Evolutionary conservation across 1,284 basidiomycete species (phyloP).

Genomic region (Sparassis latifolia): DNA sequence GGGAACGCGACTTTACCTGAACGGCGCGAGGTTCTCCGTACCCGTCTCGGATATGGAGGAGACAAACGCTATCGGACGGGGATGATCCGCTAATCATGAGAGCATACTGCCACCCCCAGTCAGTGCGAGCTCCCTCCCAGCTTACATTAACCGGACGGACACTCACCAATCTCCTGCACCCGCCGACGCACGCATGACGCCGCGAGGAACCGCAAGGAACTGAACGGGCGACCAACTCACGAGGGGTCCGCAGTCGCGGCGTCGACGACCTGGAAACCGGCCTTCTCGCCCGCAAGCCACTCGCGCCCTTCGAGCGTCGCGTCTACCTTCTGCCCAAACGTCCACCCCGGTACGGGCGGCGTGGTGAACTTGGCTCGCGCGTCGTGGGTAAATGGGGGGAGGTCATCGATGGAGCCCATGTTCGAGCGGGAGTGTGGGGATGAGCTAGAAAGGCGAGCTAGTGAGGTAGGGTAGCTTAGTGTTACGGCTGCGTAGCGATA

Average conservation of each 20-base stretch:
- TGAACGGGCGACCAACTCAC: slow-evolving; percentile 23
- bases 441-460: no score
- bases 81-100: slow-evolving; percentile 64
- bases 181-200: no score
- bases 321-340: slow-evolving; percentile 44
- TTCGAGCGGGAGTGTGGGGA: no score
- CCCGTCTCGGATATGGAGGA: slow-evolving; percentile 55
- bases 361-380: neutral
- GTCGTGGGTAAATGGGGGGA: no score
- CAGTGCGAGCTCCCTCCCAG: no score
- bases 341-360: slow-evolving; percentile 52
- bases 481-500: no score
- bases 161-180: slow-evolving; percentile 10
- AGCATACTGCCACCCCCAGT: slow-evolving; percentile 13
- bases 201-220: neutral
- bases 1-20: slow-evolving; percentile 30
- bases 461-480: no score
- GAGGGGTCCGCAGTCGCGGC: slow-evolving; percentile 37
- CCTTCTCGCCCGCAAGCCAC: slow-evolving; percentile 45
- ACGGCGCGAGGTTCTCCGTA: slow-evolving; percentile 59
- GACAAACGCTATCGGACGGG: slow-evolving; percentile 71
- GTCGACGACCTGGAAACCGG: slow-evolving; percentile 51
- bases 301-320: slow-evolving; percentile 38
- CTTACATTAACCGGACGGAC: no score
- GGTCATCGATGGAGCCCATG: no score